These are phyloP conservation scores for Sclerotinia trifoliorum DNA, from an alignment of 2,329 filamentous ascomycete species.

Conservation along the genomic window DNA sequence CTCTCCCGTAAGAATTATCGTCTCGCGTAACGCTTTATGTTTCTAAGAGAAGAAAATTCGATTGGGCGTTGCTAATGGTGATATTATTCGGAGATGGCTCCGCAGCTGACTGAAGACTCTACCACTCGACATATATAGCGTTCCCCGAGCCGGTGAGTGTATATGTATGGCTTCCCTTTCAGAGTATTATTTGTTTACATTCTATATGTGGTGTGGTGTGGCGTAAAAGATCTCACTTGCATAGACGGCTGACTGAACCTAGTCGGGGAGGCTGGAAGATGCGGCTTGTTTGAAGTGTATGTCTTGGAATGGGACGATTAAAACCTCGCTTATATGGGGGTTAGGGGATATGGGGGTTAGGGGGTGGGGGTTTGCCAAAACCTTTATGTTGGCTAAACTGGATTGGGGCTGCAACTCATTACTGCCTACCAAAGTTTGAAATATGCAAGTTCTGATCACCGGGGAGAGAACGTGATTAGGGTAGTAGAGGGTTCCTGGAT, in stretches of 20 bases:
- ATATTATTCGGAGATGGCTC: not conserved
- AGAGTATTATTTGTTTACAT: not conserved
- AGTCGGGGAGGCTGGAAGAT: not conserved
- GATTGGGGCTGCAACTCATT: not conserved
- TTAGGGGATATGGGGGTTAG: too few species aligned
- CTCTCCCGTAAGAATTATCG: not conserved
- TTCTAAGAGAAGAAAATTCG: too few species aligned
- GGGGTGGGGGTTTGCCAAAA: not conserved
- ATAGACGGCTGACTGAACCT: slow-evolving; percentile 15
- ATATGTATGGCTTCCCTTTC: not conserved
- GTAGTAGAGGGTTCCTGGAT: not conserved
- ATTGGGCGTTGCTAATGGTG: not conserved
- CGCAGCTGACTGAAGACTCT: not conserved
- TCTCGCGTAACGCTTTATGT: not conserved
- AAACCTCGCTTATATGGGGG: not conserved
- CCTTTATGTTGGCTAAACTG: not conserved
- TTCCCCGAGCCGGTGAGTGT: not conserved
- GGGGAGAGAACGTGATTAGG: not conserved
- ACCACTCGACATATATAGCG: not conserved
- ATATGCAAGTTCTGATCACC: not conserved
- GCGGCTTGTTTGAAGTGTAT: not conserved
- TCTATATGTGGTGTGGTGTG: not conserved
- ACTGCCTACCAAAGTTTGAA: not conserved
- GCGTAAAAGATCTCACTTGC: slow-evolving; percentile 18
- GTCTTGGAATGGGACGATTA: not conserved